A percentile compares a stretch with the other conserved stretches of the same genome.
Evolutionary conservation across 2,329 filamentous ascomycete species (phyloP).

Genomic region (Xylariaceae sp.): DNA sequence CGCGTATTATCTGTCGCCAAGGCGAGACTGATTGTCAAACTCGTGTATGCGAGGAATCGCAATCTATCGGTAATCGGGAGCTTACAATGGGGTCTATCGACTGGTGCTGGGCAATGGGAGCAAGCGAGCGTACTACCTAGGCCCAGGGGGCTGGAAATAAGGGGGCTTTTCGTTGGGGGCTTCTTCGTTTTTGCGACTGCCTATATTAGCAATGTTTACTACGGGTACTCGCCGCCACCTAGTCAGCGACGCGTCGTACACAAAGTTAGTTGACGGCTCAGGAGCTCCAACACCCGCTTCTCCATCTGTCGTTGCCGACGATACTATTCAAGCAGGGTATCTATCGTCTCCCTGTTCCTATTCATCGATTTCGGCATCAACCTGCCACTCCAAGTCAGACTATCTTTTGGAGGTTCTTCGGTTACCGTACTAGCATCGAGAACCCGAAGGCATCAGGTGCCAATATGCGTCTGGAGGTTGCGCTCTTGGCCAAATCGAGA

Average conservation of each 20-base stretch:
- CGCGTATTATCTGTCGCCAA: conserved; percentile 17
- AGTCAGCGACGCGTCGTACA: conserved; percentile 1
- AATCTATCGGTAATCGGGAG: conserved; percentile 6
- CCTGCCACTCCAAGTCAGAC: conserved; percentile 1
- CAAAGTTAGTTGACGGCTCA: background rate
- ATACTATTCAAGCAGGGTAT: background rate
- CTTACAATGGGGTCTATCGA: background rate
- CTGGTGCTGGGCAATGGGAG: conserved; percentile 3
- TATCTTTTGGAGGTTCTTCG: background rate
- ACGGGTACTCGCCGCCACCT: too few relatives aligned
- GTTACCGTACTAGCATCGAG: conserved; percentile 1
- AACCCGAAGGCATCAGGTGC: conserved; percentile 7
- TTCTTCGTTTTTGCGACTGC: too few relatives aligned
- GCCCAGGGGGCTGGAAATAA: conserved; percentile 5
- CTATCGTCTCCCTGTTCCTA: background rate
- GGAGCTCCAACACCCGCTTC: background rate
- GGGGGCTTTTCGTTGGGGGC: background rate
- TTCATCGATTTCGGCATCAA: background rate
- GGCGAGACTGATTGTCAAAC: conserved; percentile 4
- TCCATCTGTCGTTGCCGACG: background rate
- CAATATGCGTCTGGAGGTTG: conserved; percentile 20
- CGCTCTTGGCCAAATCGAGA: conserved; percentile 11
- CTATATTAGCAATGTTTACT: background rate
- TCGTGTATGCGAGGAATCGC: conserved; percentile 16
- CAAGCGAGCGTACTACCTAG: background rate